phyloP scores from a whole-genome alignment of 768 basidiomycete genomes.

The Tulasnella sp. region DNA sequence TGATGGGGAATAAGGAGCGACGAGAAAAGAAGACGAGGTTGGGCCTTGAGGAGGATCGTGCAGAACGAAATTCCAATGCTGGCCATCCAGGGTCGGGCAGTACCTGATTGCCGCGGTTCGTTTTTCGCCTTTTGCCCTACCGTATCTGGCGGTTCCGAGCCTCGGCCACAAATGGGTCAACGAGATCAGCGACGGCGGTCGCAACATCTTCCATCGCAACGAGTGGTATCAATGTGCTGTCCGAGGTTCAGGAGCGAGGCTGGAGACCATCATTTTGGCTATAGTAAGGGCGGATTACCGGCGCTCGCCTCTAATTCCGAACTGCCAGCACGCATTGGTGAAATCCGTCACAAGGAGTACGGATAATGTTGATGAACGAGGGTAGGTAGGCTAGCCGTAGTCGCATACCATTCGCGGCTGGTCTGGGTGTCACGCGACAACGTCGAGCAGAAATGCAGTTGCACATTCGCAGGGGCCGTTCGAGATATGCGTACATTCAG shows the following conservation, averaged over 20 bases:
- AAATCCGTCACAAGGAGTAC: no score
- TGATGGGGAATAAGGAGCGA: conserved; percentile 1
- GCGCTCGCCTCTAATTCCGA: no score
- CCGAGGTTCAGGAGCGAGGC: no score
- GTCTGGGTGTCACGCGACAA: background rate
- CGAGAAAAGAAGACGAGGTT: conserved; percentile 5
- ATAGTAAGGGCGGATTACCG: no score
- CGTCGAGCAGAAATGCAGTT: conserved; percentile 12
- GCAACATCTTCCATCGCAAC: no score
- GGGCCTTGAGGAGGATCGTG: background rate
- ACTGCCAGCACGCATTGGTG: no score
- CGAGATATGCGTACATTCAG: conserved; percentile 20
- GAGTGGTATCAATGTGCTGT: no score
- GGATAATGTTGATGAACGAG: background rate
- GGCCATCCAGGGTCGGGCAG: background rate
- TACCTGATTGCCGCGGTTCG: background rate
- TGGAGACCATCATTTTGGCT: no score
- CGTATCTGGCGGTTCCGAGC: background rate
- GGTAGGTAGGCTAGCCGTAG: background rate
- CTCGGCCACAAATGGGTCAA: background rate
- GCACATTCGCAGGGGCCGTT: conserved; percentile 14
- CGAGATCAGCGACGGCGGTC: background rate
- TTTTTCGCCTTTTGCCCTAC: background rate
- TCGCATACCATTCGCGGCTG: background rate
- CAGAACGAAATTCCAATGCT: conserved; percentile 18